Evolutionary conservation across 129 eudicot species (phyloP).

Genomic region (Smallanthus sonchifolius): DNA sequence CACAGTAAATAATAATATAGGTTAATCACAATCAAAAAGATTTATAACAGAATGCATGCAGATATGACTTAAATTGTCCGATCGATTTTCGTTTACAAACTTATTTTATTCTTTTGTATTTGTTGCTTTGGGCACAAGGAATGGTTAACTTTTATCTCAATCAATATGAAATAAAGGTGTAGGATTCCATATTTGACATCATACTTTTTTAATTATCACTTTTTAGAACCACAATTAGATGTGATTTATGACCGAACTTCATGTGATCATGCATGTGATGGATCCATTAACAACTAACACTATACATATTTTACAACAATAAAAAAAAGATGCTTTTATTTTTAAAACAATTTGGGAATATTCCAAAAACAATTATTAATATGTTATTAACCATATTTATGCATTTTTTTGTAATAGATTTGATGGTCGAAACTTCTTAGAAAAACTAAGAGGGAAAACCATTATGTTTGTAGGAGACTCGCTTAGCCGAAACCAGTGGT

Average conservation of each 20-base stretch:
- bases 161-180: slow-evolving; percentile 10
- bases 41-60: too few relatives aligned
- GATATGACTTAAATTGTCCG: background rate
- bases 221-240: slow-evolving; percentile 1
- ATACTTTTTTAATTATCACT: background rate
- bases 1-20: too few relatives aligned
- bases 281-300: slow-evolving; percentile 15
- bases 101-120: background rate
- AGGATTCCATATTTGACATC: slow-evolving; percentile 5
- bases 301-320: background rate
- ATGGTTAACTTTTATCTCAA: slow-evolving; percentile 1
- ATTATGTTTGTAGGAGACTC: slow-evolving; percentile 90
- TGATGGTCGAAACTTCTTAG: slow-evolving; percentile 55
- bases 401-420: slow-evolving; percentile 41
- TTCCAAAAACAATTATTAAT: background rate
- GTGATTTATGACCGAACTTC: slow-evolving; percentile 24
- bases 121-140: slow-evolving; percentile 15
- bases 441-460: slow-evolving; percentile 59
- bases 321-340: background rate
- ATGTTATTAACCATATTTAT: slow-evolving; percentile 12
- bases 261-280: slow-evolving; percentile 27
- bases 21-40: too few relatives aligned
- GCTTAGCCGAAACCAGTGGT: slow-evolving; percentile 65
- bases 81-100: background rate
- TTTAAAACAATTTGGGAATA: background rate